phyloP scores from a whole-genome alignment of 352 stramenopile species.

The Aphanomyces stellatus region DNA sequence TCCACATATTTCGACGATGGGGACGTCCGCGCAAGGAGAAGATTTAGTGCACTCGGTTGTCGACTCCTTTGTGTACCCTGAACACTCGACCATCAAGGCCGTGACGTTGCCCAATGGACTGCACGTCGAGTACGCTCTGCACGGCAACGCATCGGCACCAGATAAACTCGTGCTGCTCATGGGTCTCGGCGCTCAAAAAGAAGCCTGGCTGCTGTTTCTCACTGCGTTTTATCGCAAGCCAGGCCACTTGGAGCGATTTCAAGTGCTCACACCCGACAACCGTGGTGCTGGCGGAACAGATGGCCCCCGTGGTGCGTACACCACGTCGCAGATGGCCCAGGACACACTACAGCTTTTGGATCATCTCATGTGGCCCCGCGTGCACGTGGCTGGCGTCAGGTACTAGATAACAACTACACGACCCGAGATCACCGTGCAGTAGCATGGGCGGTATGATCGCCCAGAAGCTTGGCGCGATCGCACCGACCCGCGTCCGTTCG shows the following conservation, averaged over 20 bases:
- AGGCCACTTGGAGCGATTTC: slow-evolving; percentile 29
- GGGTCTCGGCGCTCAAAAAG: slow-evolving; percentile 44
- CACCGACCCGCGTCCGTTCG: neutral
- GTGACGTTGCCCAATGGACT: slow-evolving; percentile 24
- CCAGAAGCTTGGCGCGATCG: neutral
- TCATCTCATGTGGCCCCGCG: slow-evolving; percentile 40
- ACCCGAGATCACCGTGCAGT: neutral
- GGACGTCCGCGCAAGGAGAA: too few species aligned
- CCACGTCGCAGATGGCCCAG: slow-evolving; percentile 44
- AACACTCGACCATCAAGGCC: neutral
- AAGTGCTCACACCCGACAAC: slow-evolving; percentile 49
- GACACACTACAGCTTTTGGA: slow-evolving; percentile 49
- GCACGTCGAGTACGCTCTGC: slow-evolving; percentile 40
- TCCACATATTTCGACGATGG: too few species aligned
- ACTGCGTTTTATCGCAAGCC: slow-evolving; percentile 31
- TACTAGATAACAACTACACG: neutral
- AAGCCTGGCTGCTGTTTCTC: slow-evolving; percentile 44
- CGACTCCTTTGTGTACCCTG: neutral
- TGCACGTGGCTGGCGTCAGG: slow-evolving; percentile 38
- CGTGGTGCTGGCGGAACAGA: slow-evolving; percentile 43
- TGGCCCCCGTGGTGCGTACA: slow-evolving; percentile 36
- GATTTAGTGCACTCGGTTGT: neutral
- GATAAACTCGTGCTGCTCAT: slow-evolving; percentile 46
- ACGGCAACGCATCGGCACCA: slow-evolving; percentile 20
- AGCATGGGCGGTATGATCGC: slow-evolving; percentile 20